Percentiles rank a stretch among this genome's conserved stretches.
phyloP scores from a whole-genome alignment of 139 green algal genomes.

The Closterium sp. region DNA sequence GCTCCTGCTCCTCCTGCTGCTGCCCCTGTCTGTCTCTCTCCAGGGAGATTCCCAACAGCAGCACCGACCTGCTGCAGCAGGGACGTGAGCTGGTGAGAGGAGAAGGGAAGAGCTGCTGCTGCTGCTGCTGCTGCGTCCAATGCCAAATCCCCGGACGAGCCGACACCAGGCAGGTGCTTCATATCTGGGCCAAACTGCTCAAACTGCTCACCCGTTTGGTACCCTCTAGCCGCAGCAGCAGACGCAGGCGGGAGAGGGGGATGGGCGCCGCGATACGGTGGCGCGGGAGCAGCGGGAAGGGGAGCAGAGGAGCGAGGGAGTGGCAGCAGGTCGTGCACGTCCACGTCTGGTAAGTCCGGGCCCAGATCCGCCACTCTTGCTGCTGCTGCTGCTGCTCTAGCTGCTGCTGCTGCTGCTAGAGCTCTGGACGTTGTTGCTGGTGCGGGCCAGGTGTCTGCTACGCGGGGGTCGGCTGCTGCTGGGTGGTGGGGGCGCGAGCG shows the following conservation, averaged over 20 bases:
- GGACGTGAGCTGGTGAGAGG: neutral
- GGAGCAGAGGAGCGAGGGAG: neutral
- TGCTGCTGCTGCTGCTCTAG: neutral
- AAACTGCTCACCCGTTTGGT: neutral
- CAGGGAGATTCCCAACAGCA: neutral
- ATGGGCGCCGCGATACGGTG: too few species aligned
- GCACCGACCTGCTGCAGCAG: neutral
- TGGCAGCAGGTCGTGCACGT: neutral
- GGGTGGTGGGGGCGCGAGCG: neutral
- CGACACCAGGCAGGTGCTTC: too few species aligned
- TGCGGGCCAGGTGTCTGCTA: neutral
- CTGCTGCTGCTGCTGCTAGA: neutral
- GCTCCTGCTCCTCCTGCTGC: neutral
- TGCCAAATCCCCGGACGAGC: too few species aligned
- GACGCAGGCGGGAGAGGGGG: neutral
- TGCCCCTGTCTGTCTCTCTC: neutral
- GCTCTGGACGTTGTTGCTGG: neutral
- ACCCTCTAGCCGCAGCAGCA: neutral
- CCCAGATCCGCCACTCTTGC: neutral
- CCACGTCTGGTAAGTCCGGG: neutral
- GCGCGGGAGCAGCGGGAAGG: too few species aligned
- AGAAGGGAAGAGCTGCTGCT: conserved; percentile 17
- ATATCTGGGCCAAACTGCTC: too few species aligned
- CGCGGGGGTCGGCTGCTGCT: neutral
- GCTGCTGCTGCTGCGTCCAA: conserved; percentile 1